Evolutionary conservation across 805 yeast species (phyloP).

Genomic region (Hyphopichia homilentoma): DNA sequence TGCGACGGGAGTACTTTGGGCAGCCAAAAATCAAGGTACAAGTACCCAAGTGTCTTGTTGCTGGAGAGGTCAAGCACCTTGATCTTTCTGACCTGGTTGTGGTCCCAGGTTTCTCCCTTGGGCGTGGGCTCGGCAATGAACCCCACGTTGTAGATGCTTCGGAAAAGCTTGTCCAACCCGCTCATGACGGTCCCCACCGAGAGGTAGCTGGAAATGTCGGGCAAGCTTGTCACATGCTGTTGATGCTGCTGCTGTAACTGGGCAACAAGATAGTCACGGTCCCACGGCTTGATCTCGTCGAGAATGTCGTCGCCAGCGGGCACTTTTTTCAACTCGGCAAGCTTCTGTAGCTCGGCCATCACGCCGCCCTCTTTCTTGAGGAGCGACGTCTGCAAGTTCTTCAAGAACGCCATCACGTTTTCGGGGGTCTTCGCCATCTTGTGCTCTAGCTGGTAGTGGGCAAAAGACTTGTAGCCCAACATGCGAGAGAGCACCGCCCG

Average conservation of each 20-base stretch:
- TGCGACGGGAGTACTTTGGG: slow-evolving; percentile 86
- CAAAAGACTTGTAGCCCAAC: slow-evolving; percentile 66
- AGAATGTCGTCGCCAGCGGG: slow-evolving; percentile 15
- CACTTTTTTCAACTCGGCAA: slow-evolving; percentile 34
- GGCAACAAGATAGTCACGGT: slow-evolving; percentile 61
- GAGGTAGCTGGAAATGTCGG: slow-evolving; percentile 63
- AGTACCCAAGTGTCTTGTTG: slow-evolving; percentile 62
- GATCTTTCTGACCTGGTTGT: slow-evolving; percentile 72
- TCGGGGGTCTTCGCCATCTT: slow-evolving; percentile 86
- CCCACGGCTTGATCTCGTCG: slow-evolving; percentile 77
- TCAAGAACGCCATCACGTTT: slow-evolving; percentile 68
- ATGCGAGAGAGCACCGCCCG: slow-evolving; percentile 70
- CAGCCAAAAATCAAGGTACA: slow-evolving; percentile 85
- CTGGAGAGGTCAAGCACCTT: slow-evolving; percentile 61
- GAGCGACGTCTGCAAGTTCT: slow-evolving; percentile 50
- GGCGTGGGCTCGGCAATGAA: slow-evolving; percentile 62
- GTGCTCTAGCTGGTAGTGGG: slow-evolving; percentile 79
- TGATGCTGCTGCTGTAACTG: slow-evolving; percentile 13
- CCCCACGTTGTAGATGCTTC: slow-evolving; percentile 69
- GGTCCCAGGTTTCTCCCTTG: slow-evolving; percentile 83
- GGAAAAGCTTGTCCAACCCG: slow-evolving; percentile 72
- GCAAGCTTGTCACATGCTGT: slow-evolving; percentile 12
- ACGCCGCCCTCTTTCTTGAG: slow-evolving; percentile 42
- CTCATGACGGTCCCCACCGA: slow-evolving; percentile 83
- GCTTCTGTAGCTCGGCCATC: slow-evolving; percentile 48